Conservation (phyloP, 139 green algal genomes). For the Auxenochlorella pyrenoidosa region DNA sequence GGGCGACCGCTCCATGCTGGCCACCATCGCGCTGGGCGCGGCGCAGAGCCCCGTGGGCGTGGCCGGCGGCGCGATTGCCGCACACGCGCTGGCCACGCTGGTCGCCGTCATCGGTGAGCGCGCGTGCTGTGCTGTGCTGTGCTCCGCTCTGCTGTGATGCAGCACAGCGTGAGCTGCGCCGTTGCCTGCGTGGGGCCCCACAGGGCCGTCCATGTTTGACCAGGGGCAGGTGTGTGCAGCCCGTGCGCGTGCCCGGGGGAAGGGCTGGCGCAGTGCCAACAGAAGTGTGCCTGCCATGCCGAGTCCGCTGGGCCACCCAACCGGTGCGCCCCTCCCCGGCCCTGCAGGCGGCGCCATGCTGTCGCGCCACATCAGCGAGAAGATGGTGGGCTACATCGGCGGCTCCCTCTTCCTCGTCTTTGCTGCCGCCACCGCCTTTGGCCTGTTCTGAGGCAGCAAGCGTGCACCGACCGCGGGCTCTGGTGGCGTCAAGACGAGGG, state of each 20-base stretch:
- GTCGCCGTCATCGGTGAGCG: constrained; percentile 84
- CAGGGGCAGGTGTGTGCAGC: too few species aligned
- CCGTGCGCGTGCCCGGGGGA: too few species aligned
- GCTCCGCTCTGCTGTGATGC: too few species aligned
- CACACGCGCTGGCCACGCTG: constrained; percentile 89
- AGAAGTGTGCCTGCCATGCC: too few species aligned
- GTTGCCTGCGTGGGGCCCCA: too few species aligned
- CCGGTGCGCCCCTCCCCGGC: too few species aligned
- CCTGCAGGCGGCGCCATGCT: constrained; percentile 76
- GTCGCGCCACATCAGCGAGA: constrained; percentile 89
- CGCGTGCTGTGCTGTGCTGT: too few species aligned
- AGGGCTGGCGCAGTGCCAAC: too few species aligned
- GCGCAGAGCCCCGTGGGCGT: constrained; percentile 87
- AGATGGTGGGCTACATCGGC: constrained; percentile 80
- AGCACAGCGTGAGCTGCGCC: too few species aligned
- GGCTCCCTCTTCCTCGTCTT: constrained; percentile 94
- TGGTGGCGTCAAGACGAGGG: not conserved
- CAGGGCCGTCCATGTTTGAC: too few species aligned
- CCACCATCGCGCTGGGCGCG: constrained; percentile 94
- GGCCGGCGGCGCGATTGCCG: constrained; percentile 85
- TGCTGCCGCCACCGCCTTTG: constrained; percentile 81
- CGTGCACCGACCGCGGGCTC: not conserved
- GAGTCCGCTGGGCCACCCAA: too few species aligned
- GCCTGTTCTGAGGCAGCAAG: constrained; percentile 51
- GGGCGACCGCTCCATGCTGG: constrained; percentile 96